Percentiles rank a stretch among this genome's conserved stretches.
Conservation (phyloP, 225 moss, liverwort and hornwort species). For the Straminergon stramineum region DNA sequence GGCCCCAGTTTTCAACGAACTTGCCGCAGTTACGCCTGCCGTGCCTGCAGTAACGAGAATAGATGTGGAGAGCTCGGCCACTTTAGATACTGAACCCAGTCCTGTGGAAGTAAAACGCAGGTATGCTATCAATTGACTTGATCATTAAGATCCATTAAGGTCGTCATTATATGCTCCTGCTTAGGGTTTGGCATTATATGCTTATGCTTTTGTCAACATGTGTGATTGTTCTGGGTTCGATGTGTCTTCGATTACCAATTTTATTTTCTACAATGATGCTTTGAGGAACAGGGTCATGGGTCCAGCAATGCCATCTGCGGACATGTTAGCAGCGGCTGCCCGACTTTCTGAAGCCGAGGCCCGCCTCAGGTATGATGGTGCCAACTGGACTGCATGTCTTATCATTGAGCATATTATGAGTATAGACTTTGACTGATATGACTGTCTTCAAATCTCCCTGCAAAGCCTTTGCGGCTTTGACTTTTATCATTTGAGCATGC, state of each 20-base stretch:
- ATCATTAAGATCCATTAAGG: neutral
- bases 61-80: constrained; percentile 5
- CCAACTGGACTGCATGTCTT: neutral
- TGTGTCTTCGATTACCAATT: neutral
- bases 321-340: constrained; percentile 84
- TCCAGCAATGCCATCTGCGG: constrained; percentile 86
- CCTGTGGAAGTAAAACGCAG: constrained; percentile 35
- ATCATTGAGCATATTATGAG: neutral
- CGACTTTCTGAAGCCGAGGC: constrained; percentile 80
- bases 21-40: neutral
- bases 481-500: neutral
- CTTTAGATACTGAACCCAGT: constrained; percentile 1
- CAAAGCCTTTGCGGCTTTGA: neutral
- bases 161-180: neutral
- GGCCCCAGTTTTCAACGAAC: constrained; percentile 3
- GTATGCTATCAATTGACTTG: constrained; percentile 1
- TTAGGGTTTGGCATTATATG: neutral
- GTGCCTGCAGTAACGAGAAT: constrained; percentile 1
- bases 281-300: constrained; percentile 65
- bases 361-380: constrained; percentile 46
- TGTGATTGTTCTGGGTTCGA: neutral
- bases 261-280: neutral
- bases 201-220: neutral
- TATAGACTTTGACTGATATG: neutral
- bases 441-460: neutral